Base-by-base conservation (phyloP, 768 basidiomycete genomes). In the Hemileccinum rubropunctum region DNA sequence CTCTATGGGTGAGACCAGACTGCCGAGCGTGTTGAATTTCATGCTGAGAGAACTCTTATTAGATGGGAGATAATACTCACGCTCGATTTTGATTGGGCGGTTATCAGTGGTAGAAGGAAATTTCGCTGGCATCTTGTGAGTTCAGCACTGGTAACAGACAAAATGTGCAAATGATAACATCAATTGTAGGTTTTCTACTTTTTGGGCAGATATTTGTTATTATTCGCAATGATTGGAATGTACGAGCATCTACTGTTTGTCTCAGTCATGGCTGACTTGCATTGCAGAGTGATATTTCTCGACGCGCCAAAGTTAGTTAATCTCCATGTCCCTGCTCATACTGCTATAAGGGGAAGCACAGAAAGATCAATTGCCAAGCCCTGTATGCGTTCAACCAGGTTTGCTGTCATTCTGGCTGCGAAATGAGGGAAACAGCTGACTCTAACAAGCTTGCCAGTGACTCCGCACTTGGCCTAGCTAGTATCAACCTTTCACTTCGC, bases 111-210 rank as follows among this genome's bases (percentile, higher is more conserved):
- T 18, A 75, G 65, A 60, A 67, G 62, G 35, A 67, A 63, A 53
- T 78, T 76, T 57, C 65, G 74, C 38, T 77, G 76, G 77, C 77
- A 76, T 4, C 52, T 78, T 65, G 74, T 71, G 42, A 55, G 81
- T 71, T 18, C 5, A 17, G 37, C 10, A 8, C 6, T 30, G 42
- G 5, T n/a, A 32, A 43, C 7, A 26, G 43, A 20, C 23, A 35
- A 9, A 42, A 11, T 2, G 23, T 35, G 39, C 21, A 17, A 30
- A 44, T 43, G 18, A 48, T 14, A 17, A 2, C 42, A n/a, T n/a
- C 72, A 2, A 9, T 43, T 21, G 4, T 41, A 77, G 75, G 59
- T 67, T 23, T 77, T 76, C 51, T 78, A 78, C 59, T 76, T 78
- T 45, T 52, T 67, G 5, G 72, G 71, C 3, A 73, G 76, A 49